These are phyloP conservation scores for Hanseniaspora taiwanica DNA, from an alignment of 805 yeast species.

Conservation along the genomic window DNA sequence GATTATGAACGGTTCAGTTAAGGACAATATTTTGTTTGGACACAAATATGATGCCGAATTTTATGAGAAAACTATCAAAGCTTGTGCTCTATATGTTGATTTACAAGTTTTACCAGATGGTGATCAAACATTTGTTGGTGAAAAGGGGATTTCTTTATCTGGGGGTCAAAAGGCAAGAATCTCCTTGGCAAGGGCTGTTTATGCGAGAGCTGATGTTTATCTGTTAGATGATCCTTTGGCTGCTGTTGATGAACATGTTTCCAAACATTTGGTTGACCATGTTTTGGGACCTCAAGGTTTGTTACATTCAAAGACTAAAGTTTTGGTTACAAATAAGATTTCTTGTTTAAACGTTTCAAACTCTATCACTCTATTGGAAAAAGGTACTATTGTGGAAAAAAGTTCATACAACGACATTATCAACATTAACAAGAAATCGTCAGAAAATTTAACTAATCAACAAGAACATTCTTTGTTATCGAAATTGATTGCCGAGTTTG, in stretches of 20 bases:
- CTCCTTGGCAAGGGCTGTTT: constrained; percentile 90
- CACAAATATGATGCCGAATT: constrained; percentile 69
- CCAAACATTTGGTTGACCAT: constrained; percentile 67
- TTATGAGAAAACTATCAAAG: constrained; percentile 66
- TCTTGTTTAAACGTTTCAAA: constrained; percentile 69
- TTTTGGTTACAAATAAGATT: constrained; percentile 79
- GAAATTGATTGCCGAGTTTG: constrained; percentile 48
- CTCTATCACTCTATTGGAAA: constrained; percentile 51
- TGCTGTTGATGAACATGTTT: constrained; percentile 97
- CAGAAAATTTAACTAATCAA: background rate
- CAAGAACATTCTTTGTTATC: constrained; percentile 33
- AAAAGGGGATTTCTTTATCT: constrained; percentile 88
- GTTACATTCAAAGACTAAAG: constrained; percentile 55
- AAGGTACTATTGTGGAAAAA: constrained; percentile 55
- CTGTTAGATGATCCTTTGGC: constrained; percentile 84
- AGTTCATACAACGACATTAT: constrained; percentile 46
- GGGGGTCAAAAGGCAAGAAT: constrained; percentile 98
- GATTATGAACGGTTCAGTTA: constrained; percentile 92
- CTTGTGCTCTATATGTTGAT: constrained; percentile 80
- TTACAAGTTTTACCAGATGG: constrained; percentile 73
- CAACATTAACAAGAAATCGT: constrained; percentile 3
- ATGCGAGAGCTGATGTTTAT: constrained; percentile 85
- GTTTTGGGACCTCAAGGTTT: constrained; percentile 77
- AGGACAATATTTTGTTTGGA: constrained; percentile 86
- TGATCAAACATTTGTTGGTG: constrained; percentile 88